Evolutionary conservation across 2,329 filamentous ascomycete genomes (phyloP), one percentile per base, ranked within the genome.

Genomic region (Fusarium heterosporum): DNA sequence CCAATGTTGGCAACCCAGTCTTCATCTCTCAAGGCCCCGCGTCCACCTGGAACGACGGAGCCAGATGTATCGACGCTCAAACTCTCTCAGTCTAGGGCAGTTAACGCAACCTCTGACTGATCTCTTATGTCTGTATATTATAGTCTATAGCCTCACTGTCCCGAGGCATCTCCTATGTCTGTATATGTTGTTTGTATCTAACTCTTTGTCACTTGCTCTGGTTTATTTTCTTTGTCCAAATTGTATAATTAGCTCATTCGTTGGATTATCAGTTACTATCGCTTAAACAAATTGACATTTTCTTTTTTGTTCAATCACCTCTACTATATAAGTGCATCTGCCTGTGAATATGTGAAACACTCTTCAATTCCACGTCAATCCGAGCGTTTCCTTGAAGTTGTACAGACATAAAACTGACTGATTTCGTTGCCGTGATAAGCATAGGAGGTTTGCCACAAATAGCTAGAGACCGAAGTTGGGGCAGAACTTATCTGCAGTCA

Each of bases 11-110:
- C 36, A 38, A 5, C 3, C 66, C 66, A 13, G 49, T 53, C 28
- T 69, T 63, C 34, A 8, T 68, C 30, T 32, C 66, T 6, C 28
- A 29, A 9, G 66, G 66, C 10, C 66, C 66, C 9, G 12, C 25
- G 13, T 69, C 66, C 5, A 63, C 48, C 16, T 63, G 51, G 55
- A 68, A 68, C 41, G 66, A 68, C 29, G 66, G 66, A 55, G 66
- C 66, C 34, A 69, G 66, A 46, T 68, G 66, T 66, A 69, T 68
- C 36, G 66, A 68, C 61, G 66, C 61, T 45, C 61, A 69, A 38
- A 52, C 42, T 14, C 38, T 39, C 30, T 8, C 19, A 10, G 26
- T 42, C 17, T 2, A 28, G 42, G 19, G 38, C 16, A 49, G 29
- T 48, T 32, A 41, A 29, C 14, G n/a, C 43, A 55, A 34, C 55